phyloP scores from a whole-genome alignment of 2,329 filamentous ascomycete species.

The Ophiostoma himal-ulmi region DNA sequence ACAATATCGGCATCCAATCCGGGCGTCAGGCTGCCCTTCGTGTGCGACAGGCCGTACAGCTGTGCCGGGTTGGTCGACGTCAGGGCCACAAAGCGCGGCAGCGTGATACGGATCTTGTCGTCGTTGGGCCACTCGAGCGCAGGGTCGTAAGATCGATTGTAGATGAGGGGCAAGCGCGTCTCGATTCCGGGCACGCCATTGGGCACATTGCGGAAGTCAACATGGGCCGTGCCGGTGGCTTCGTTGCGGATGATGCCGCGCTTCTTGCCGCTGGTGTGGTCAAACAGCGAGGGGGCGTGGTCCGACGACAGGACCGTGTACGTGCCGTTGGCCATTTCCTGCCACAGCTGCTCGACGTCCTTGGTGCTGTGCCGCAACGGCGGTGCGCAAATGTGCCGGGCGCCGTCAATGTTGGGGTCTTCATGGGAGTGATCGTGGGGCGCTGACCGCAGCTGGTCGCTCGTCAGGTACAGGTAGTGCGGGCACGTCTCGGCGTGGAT shows the following conservation, averaged over 20 bases:
- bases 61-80: conserved; percentile 51
- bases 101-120: conserved; percentile 24
- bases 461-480: conserved; percentile 51
- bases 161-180: conserved; percentile 47
- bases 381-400: conserved; percentile 50
- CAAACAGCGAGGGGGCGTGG: conserved; percentile 46
- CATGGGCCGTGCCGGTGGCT: conserved; percentile 29
- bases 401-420: conserved; percentile 42
- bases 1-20: conserved; percentile 53
- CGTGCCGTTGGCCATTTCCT: conserved; percentile 46
- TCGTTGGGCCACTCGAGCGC: conserved; percentile 36
- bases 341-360: conserved; percentile 45
- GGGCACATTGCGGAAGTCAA: conserved; percentile 51
- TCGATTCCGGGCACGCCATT: conserved; percentile 55
- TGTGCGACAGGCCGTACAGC: conserved; percentile 49
- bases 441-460: conserved; percentile 32
- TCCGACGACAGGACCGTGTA: conserved; percentile 48
- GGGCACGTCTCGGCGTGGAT: conserved; percentile 54
- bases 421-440: conserved; percentile 27
- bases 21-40: conserved; percentile 46
- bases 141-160: conserved; percentile 27
- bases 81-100: conserved; percentile 44
- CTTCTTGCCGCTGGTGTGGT: conserved; percentile 37
- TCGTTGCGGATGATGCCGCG: conserved; percentile 24
- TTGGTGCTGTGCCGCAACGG: conserved; percentile 45